phyloP scores from a whole-genome alignment of 352 stramenopile genomes.

The Elongisporangium undulatum region DNA sequence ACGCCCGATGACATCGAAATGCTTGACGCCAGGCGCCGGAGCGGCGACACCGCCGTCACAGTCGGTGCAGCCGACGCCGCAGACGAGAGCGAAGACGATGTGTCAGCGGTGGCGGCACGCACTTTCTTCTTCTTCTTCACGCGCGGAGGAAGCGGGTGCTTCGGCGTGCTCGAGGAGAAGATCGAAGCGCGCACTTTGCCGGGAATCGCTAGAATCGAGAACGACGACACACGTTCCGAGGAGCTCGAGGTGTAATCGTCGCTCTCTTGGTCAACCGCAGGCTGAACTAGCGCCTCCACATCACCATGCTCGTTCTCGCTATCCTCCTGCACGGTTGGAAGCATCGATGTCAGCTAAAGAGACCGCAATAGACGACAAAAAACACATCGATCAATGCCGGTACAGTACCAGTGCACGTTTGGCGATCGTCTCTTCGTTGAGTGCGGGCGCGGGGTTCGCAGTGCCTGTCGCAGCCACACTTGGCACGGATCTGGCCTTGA shows the following conservation, averaged over 20 bases:
- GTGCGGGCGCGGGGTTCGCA: not conserved
- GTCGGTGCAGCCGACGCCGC: constrained; percentile 12
- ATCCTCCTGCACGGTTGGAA: not conserved
- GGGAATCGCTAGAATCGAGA: constrained; percentile 40
- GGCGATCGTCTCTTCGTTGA: not conserved
- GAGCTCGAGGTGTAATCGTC: constrained; percentile 46
- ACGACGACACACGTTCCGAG: constrained; percentile 23
- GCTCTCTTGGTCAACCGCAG: constrained; percentile 22
- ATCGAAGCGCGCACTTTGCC: constrained; percentile 38
- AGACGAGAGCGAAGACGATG: constrained; percentile 7
- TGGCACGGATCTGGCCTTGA: not conserved
- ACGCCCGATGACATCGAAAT: not conserved
- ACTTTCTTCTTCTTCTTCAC: constrained; percentile 26
- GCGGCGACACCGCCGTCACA: constrained; percentile 23
- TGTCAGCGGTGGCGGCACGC: constrained; percentile 12
- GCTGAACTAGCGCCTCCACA: not conserved
- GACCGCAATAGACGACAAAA: not conserved
- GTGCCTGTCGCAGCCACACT: not conserved
- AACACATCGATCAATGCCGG: not conserved
- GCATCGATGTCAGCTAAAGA: not conserved
- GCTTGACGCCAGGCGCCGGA: not conserved
- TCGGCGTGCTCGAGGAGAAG: constrained; percentile 12
- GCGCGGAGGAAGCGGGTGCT: constrained; percentile 4
- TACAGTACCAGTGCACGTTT: not conserved
- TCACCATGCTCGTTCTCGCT: not conserved